These are phyloP conservation scores for Sistotremastrum niveocremeum DNA, from an alignment of 768 basidiomycete species.

Conservation along the genomic window DNA sequence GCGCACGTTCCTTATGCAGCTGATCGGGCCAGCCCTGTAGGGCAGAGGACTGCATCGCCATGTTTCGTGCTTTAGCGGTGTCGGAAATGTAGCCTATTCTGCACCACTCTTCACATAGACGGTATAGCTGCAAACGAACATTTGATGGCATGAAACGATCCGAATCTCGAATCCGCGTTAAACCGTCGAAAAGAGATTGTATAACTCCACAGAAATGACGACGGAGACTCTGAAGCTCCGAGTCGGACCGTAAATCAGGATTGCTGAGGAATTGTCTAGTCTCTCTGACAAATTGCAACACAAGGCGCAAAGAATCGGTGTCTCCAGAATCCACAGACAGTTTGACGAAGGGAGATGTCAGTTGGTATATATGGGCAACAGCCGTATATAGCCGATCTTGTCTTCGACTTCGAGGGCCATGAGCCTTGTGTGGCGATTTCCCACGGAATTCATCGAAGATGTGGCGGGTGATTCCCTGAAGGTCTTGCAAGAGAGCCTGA, in stretches of 20 bases:
- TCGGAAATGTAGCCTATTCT: constrained; percentile 68
- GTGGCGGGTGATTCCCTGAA: constrained; percentile 67
- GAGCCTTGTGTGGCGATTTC: constrained; percentile 36
- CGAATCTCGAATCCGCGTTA: constrained; percentile 54
- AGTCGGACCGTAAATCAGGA: constrained; percentile 60
- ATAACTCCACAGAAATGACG: constrained; percentile 87
- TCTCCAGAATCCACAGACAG: constrained; percentile 54
- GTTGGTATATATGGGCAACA: constrained; percentile 77
- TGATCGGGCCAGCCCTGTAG: constrained; percentile 41
- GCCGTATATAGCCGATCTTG: constrained; percentile 76
- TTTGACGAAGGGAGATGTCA: constrained; percentile 68
- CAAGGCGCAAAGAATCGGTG: constrained; percentile 60
- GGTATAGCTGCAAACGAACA: constrained; percentile 68
- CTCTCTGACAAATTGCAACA: constrained; percentile 77
- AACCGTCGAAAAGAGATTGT: constrained; percentile 71
- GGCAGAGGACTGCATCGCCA: constrained; percentile 57
- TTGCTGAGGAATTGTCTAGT: constrained; percentile 68
- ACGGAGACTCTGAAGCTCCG: constrained; percentile 64
- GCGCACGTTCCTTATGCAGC: constrained; percentile 27
- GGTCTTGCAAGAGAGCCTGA: constrained; percentile 70
- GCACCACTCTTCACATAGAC: constrained; percentile 90
- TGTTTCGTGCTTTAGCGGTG: constrained; percentile 51
- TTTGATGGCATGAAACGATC: constrained; percentile 66
- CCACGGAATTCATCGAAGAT: constrained; percentile 61
- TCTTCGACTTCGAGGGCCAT: constrained; percentile 40